These are phyloP conservation scores for Eucalyptus curtisii DNA, from an alignment of 345 rosid species.

Conservation along the genomic window DNA sequence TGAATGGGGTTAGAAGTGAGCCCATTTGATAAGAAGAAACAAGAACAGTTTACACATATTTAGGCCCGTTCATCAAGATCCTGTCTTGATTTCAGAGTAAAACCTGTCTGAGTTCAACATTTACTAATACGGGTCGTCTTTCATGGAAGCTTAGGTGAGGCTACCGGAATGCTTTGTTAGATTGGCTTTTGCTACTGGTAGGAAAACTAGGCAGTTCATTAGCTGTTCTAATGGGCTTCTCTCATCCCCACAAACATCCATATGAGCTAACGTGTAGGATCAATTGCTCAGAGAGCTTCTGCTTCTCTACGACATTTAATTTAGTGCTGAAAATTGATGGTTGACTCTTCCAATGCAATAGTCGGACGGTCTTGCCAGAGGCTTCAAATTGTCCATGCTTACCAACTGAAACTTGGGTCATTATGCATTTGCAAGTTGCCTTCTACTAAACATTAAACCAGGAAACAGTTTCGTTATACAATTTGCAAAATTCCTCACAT, in stretches of 20 bases:
- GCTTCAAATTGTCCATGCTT: not conserved
- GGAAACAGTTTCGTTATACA: not conserved
- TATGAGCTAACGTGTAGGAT: not conserved
- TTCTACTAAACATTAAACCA: slow-evolving; percentile 53
- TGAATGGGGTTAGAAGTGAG: not conserved
- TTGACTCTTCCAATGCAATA: not conserved
- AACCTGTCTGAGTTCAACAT: not conserved
- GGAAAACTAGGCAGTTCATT: not conserved
- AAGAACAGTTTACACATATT: not conserved
- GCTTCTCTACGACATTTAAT: accelerated
- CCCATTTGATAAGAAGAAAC: not conserved
- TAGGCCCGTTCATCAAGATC: not conserved
- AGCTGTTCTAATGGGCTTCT: not conserved
- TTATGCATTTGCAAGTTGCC: slow-evolving; percentile 39
- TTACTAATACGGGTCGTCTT: not conserved
- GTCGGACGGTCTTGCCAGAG: not conserved
- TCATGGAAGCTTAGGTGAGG: not conserved
- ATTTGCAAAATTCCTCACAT: not conserved
- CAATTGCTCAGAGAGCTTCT: not conserved
- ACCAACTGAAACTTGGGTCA: not conserved
- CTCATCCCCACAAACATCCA: not conserved
- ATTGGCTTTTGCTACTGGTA: not conserved
- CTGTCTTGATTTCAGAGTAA: not conserved
- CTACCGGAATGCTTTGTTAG: not conserved
- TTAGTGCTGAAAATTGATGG: not conserved